Conservation (phyloP, 192 early-diverging fungal species). For the Kappamyces sp. region DNA sequence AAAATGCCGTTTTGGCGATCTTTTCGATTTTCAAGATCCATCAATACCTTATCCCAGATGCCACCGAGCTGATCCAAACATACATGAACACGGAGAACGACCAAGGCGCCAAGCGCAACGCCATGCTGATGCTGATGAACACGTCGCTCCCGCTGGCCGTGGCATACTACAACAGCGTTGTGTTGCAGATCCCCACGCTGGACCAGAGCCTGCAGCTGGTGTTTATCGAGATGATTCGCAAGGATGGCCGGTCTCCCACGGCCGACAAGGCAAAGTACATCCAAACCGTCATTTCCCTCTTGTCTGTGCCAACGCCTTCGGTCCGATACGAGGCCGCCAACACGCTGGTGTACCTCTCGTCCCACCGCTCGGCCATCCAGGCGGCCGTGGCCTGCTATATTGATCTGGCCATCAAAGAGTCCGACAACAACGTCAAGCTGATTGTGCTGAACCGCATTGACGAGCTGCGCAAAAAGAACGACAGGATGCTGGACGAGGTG, state of each 20-base stretch:
- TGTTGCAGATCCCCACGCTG: constrained; percentile 66
- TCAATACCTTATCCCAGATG: constrained; percentile 92
- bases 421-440: constrained; percentile 97
- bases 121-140: constrained; percentile 86
- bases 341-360: constrained; percentile 81
- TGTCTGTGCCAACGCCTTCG: constrained; percentile 73
- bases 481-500: constrained; percentile 80
- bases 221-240: constrained; percentile 91
- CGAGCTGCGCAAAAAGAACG: constrained; percentile 85
- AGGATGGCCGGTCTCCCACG: constrained; percentile 71
- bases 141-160: constrained; percentile 73
- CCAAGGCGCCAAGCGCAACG: constrained; percentile 86
- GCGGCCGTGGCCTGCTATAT: constrained; percentile 89
- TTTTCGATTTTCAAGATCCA: constrained; percentile 82
- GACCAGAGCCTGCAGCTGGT: constrained; percentile 93
- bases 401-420: constrained; percentile 82
- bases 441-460: constrained; percentile 89
- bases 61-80: constrained; percentile 77
- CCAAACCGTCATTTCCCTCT: constrained; percentile 79
- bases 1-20: constrained; percentile 94
- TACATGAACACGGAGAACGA: constrained; percentile 72
- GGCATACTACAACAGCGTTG: constrained; percentile 73
- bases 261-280: constrained; percentile 93
- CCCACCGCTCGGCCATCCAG: constrained; percentile 85
- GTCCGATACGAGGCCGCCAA: constrained; percentile 98